phyloP scores from a whole-genome alignment of 2,329 filamentous ascomycete species.

The Calonectria naviculata region DNA sequence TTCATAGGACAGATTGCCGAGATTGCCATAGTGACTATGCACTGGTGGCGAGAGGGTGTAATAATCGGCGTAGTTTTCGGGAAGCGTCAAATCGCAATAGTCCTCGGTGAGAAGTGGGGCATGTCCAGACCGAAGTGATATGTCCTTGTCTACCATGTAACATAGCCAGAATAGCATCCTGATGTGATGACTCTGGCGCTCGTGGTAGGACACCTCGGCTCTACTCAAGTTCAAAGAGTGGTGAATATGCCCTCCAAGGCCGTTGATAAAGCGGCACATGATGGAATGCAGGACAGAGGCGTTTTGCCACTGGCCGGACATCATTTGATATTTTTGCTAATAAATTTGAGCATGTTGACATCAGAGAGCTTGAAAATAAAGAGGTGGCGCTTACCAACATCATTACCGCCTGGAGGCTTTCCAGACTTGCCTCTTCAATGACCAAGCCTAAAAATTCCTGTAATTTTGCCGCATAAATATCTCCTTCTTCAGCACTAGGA shows the following conservation, averaged over 20 bases:
- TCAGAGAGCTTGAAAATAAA: no score
- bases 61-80: constrained; percentile 33
- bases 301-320: constrained; percentile 12
- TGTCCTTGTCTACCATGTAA: constrained; percentile 42
- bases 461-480: background rate
- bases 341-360: background rate
- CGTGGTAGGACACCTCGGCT: background rate
- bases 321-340: constrained; percentile 13
- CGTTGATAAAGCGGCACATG: constrained; percentile 19
- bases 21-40: background rate
- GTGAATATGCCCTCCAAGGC: constrained; percentile 18
- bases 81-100: constrained; percentile 62
- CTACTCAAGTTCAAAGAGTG: background rate
- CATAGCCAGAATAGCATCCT: constrained; percentile 41
- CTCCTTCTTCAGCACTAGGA: background rate
- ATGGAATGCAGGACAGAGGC: constrained; percentile 14
- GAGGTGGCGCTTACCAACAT: constrained; percentile 11
- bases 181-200: constrained; percentile 43
- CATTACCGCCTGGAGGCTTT: constrained; percentile 8
- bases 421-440: background rate
- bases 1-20: background rate
- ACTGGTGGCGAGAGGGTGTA: background rate
- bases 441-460: background rate
- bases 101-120: constrained; percentile 51
- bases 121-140: constrained; percentile 33